Evolutionary conservation across 2,329 filamentous ascomycete species (phyloP).

Genomic region (Fusarium sp.): DNA sequence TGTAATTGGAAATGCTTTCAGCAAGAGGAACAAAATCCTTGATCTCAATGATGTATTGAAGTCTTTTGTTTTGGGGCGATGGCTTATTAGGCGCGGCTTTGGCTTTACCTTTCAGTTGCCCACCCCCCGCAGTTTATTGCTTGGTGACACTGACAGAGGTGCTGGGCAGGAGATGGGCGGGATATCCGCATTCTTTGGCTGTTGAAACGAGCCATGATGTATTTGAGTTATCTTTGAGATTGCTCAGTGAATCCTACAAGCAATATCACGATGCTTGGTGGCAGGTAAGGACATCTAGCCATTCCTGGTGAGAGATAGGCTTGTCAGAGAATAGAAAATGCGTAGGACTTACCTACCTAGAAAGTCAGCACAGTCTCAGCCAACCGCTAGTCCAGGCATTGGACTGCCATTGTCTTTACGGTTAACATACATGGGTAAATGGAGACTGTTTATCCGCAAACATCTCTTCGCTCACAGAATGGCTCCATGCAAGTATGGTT

Average conservation of each 20-base stretch:
- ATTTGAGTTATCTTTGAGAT: neutral
- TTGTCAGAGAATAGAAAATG: neutral
- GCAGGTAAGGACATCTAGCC: neutral
- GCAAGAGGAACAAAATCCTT: slow-evolving; percentile 54
- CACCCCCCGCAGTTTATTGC: neutral
- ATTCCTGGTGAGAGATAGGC: neutral
- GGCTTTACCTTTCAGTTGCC: neutral
- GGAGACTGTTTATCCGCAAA: neutral
- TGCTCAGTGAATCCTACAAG: neutral
- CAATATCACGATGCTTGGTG: neutral
- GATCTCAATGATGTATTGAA: slow-evolving; percentile 49
- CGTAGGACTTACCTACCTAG: neutral
- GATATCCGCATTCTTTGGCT: neutral
- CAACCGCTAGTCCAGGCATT: neutral
- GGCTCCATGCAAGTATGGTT: neutral
- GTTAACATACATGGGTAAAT: neutral
- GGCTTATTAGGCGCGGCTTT: neutral
- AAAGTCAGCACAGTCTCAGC: neutral
- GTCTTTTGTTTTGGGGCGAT: neutral
- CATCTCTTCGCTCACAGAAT: neutral
- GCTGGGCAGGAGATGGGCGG: neutral
- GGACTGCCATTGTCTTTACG: neutral
- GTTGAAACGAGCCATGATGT: neutral
- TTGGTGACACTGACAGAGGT: too few species aligned
- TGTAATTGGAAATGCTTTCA: slow-evolving; percentile 47